phyloP scores from a whole-genome alignment of 2,329 filamentous ascomycete genomes.

The Aspergillus thermomutatus region DNA sequence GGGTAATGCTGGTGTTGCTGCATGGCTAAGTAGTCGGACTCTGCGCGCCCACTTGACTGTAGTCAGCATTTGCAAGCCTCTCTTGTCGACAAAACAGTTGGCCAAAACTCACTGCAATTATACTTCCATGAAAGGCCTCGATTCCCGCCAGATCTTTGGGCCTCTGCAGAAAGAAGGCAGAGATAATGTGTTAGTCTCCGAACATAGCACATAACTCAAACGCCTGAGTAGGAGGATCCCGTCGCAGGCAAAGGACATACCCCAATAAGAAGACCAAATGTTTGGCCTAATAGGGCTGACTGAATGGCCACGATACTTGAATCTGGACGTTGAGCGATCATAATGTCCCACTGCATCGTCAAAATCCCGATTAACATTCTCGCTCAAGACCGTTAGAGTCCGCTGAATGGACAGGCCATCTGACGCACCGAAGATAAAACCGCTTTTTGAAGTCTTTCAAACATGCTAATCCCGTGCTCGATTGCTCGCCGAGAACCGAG shows the following conservation, averaged over 20 bases:
- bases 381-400: not conserved
- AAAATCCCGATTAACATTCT: too few relatives aligned
- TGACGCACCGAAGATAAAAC: slow-evolving; percentile 19
- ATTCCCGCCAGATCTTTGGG: slow-evolving; percentile 15
- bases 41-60: not conserved
- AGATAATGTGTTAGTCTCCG: too few relatives aligned
- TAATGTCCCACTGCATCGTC: slow-evolving; percentile 19
- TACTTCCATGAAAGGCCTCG: not conserved
- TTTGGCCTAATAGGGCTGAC: slow-evolving; percentile 28
- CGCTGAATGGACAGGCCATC: not conserved
- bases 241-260: slow-evolving; percentile 2
- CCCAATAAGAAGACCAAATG: slow-evolving; percentile 26
- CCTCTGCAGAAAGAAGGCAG: slow-evolving; percentile 9
- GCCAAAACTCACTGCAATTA: slow-evolving; percentile 9
- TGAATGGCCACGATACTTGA: slow-evolving; percentile 20
- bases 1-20: not conserved
- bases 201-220: not conserved
- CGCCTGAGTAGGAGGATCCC: not conserved
- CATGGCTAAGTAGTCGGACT: not conserved
- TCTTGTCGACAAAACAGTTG: not conserved
- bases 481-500: slow-evolving; percentile 18
- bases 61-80: not conserved
- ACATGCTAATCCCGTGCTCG: slow-evolving; percentile 18
- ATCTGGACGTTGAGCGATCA: slow-evolving; percentile 17
- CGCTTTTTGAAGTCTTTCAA: slow-evolving; percentile 25